phyloP scores from a whole-genome alignment of 106 monocot genomes.

The Acorus calamus region DNA sequence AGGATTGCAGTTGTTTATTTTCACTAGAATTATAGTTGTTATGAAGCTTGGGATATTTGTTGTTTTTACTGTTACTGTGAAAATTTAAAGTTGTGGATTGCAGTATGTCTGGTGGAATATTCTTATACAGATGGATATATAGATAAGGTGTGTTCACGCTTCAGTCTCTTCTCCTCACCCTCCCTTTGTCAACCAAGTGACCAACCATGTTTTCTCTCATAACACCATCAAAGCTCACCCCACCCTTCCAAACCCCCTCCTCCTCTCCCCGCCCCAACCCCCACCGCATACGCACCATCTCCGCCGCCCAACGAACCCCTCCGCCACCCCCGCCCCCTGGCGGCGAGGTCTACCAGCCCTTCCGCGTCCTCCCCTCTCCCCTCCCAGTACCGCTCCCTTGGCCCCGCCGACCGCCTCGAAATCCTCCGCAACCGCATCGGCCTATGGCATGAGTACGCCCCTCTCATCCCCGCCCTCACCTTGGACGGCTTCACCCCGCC shows the following conservation, averaged over 20 bases:
- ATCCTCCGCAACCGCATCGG: constrained; percentile 84
- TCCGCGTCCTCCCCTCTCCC: constrained; percentile 71
- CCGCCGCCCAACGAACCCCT: constrained; percentile 28
- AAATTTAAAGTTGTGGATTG: no score
- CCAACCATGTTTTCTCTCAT: no score
- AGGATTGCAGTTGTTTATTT: no score
- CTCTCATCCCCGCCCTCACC: constrained; percentile 58
- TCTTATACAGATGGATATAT: no score
- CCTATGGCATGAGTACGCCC: constrained; percentile 86
- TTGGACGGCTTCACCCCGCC: constrained; percentile 69
- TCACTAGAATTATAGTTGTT: no score
- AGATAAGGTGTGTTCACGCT: no score
- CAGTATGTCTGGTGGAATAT: no score
- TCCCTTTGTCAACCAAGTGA: no score
- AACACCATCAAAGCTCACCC: not conserved
- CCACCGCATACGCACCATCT: not conserved
- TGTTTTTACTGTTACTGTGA: no score
- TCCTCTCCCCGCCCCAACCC: not conserved
- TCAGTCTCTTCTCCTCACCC: no score
- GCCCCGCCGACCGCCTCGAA: constrained; percentile 41
- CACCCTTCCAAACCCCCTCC: not conserved
- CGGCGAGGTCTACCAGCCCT: constrained; percentile 74
- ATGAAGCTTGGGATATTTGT: no score
- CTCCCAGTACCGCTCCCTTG: constrained; percentile 39
- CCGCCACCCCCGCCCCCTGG: constrained; percentile 42